These are phyloP conservation scores for Saccharomycopsis amapae DNA, from an alignment of 805 yeast genomes.

Conservation along the genomic window DNA sequence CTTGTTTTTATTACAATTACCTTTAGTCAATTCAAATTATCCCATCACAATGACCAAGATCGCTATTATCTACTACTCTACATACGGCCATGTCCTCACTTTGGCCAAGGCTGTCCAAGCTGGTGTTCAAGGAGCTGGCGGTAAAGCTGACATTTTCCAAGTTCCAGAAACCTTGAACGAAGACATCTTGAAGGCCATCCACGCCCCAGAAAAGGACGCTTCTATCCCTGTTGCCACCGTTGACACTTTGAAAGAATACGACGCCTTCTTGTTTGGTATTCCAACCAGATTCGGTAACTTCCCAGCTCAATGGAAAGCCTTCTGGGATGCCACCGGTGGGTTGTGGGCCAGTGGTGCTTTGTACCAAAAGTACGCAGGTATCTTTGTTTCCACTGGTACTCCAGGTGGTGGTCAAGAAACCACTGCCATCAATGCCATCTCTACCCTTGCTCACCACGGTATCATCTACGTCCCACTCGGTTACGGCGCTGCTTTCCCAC, in stretches of 20 bases:
- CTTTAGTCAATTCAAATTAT: no score
- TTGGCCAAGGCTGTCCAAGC: constrained; percentile 61
- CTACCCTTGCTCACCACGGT: constrained; percentile 73
- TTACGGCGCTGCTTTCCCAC: constrained; percentile 48
- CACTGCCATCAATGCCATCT: constrained; percentile 56
- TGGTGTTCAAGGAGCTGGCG: constrained; percentile 68
- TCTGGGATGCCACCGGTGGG: constrained; percentile 74
- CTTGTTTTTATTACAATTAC: no score
- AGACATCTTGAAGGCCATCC: constrained; percentile 47
- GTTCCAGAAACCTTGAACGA: constrained; percentile 68
- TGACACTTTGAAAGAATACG: constrained; percentile 55
- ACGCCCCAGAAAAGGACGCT: constrained; percentile 59
- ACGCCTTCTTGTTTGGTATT: constrained; percentile 77
- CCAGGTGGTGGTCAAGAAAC: constrained; percentile 80
- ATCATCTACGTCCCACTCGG: constrained; percentile 76
- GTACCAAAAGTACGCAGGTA: constrained; percentile 66
- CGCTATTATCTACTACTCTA: constrained; percentile 65
- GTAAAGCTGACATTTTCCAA: constrained; percentile 63
- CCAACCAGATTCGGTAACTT: constrained; percentile 81
- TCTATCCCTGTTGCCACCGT: constrained; percentile 54
- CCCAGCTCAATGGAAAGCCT: constrained; percentile 73
- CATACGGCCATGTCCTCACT: constrained; percentile 66
- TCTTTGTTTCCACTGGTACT: constrained; percentile 68
- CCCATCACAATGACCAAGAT: no score
- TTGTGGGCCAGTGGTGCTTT: constrained; percentile 72